A percentile compares a stretch with the other conserved stretches of the same genome.
These are phyloP conservation scores for Phylloporus arenicola DNA, from an alignment of 768 basidiomycete species.

Conservation along the genomic window DNA sequence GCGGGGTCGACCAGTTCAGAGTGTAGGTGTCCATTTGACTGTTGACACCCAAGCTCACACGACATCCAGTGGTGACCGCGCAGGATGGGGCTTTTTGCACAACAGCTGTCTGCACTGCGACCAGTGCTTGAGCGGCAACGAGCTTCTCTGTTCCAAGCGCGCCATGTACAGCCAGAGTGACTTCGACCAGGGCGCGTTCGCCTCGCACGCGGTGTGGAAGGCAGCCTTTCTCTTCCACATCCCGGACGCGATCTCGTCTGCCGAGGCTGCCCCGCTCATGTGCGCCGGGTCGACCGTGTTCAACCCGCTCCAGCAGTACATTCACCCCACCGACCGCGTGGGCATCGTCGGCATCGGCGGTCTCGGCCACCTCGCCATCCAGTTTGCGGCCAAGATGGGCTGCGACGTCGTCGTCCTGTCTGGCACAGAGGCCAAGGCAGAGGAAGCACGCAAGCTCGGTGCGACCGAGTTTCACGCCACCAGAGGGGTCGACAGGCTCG, in stretches of 20 bases:
- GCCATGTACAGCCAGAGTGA: constrained; percentile 23
- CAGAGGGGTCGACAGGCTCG: constrained; percentile 20
- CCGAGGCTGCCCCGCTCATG: constrained; percentile 32
- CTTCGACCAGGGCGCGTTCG: constrained; percentile 32
- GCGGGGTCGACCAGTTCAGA: constrained; percentile 30
- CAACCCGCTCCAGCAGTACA: constrained; percentile 20
- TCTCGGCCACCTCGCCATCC: constrained; percentile 35
- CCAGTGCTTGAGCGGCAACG: constrained; percentile 31
- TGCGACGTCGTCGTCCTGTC: constrained; percentile 35
- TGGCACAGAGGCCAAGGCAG: constrained; percentile 28
- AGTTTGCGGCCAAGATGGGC: constrained; percentile 38
- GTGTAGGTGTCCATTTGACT: constrained; percentile 18
- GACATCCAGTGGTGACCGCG: constrained; percentile 30
- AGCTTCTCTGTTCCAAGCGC: constrained; percentile 24
- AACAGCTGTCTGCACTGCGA: constrained; percentile 30
- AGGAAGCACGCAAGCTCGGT: constrained; percentile 30
- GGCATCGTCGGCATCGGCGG: constrained; percentile 34
- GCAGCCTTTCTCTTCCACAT: constrained; percentile 32
- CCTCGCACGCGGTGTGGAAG: constrained; percentile 32
- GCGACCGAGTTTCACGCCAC: constrained; percentile 35
- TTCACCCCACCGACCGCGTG: constrained; percentile 29
- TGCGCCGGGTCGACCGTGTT: constrained; percentile 35
- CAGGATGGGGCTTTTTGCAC: constrained; percentile 35
- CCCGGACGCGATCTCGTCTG: constrained; percentile 28
- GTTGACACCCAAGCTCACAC: not conserved